Evolutionary conservation across 1,284 basidiomycete species (phyloP), one percentile per base, ranked within the genome.

Genomic region (Gymnopus androsaceus): DNA sequence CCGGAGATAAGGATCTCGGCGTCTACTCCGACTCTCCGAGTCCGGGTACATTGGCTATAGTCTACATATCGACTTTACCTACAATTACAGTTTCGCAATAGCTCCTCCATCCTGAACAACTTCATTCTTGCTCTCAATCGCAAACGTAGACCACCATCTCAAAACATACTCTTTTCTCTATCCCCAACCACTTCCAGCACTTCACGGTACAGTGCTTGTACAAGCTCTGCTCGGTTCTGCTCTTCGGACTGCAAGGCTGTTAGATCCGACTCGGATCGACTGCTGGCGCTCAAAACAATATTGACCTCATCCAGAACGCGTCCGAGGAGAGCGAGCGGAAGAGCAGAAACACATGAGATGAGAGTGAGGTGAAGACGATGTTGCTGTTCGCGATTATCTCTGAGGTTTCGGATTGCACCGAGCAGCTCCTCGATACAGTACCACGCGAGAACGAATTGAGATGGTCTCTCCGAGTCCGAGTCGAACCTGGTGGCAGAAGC

Each of bases 111-210:
- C 23, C 3, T 23, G 38, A 37, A 19, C 50, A 11, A 31, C 27
- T 17, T 45, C 27, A 25, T 28, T 27, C 30, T 51, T 34, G 8
- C n/a, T 41, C 8, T 19, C 40, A 25, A 12, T 37, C 14, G 19
- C 44, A 49, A 48, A 31, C 46, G 40, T 11, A 28, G 28, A 79
- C 88, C 88, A 90, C 88, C 88, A 90, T 34, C 67, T 68, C 67
- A 90, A 76, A 33, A 72, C 80, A 58, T 75, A 75, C 64, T 83
- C 82, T 68, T 85, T 73, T 88, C 86, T 51, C 72, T 70, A 67
- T 89, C 86, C 6, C 87, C 86, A 0, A 87, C 77, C 40, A 74
- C 75, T 62, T 84, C 80, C 59, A 82, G 69, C 19, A 89, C 75
- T 65, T 87, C 85, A 42, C 69, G 73, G 67, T 85, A 85, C 33